phyloP scores from a whole-genome alignment of 2,329 filamentous ascomycete genomes.

The Aspergillus hiratsukae region DNA sequence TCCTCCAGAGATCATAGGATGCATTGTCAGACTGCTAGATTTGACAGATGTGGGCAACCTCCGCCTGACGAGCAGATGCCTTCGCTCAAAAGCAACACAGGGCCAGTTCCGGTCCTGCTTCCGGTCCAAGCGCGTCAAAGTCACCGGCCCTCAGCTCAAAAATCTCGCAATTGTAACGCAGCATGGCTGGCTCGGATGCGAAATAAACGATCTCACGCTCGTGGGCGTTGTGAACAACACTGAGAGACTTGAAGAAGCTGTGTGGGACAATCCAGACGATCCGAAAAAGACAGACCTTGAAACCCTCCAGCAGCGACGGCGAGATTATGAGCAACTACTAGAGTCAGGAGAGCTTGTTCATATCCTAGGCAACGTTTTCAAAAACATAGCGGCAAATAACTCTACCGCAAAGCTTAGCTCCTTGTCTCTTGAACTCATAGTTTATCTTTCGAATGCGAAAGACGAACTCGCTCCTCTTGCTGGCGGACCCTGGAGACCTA shows the following conservation, averaged over 20 bases:
- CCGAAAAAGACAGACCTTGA: neutral
- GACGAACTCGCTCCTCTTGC: neutral
- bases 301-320: neutral
- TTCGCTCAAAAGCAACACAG: neutral
- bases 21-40: neutral
- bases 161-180: slow-evolving; percentile 1
- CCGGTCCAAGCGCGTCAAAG: neutral
- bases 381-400: slow-evolving; percentile 1
- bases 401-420: neutral
- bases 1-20: slow-evolving; percentile 1
- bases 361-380: neutral
- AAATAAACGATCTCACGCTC: neutral
- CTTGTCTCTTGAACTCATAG: slow-evolving; percentile 2
- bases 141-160: neutral
- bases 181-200: neutral
- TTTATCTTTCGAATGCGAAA: slow-evolving; percentile 3
- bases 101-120: neutral
- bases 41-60: slow-evolving; percentile 1
- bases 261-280: neutral
- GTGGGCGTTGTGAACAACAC: slow-evolving; percentile 6
- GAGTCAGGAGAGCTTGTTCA: neutral
- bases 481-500: slow-evolving; percentile 3
- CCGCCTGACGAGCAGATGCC: neutral
- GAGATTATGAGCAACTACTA: neutral
- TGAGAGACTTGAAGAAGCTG: neutral